These are phyloP conservation scores for Candida golubevii DNA, from an alignment of 805 yeast genomes.

Conservation along the genomic window DNA sequence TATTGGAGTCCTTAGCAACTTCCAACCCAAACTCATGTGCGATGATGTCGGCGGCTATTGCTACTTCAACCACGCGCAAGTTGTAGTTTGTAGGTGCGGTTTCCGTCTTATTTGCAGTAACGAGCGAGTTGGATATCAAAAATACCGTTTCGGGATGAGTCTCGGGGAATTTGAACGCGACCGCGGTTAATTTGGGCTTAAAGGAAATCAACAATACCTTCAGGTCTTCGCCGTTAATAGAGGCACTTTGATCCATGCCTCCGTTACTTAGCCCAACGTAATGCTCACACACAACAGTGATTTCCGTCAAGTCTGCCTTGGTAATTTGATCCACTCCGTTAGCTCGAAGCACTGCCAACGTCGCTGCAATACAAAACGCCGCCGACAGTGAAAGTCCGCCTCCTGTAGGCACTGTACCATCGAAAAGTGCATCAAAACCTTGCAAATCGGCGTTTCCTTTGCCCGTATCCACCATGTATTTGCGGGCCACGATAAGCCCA, in stretches of 20 bases:
- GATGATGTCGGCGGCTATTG: slow-evolving; percentile 58
- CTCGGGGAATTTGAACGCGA: slow-evolving; percentile 51
- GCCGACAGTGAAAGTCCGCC: slow-evolving; percentile 71
- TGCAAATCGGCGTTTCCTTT: slow-evolving; percentile 28
- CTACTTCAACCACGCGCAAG: slow-evolving; percentile 67
- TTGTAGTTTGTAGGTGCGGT: slow-evolving; percentile 69
- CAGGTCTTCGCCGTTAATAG: slow-evolving; percentile 55
- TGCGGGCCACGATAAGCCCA: slow-evolving; percentile 57
- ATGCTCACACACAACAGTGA: slow-evolving; percentile 65
- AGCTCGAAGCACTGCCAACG: slow-evolving; percentile 52
- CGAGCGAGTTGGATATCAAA: slow-evolving; percentile 60
- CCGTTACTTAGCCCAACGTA: slow-evolving; percentile 72
- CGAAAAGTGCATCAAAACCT: slow-evolving; percentile 51
- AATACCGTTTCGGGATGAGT: slow-evolving; percentile 44
- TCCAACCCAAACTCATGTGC: slow-evolving; percentile 45
- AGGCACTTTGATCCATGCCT: slow-evolving; percentile 78
- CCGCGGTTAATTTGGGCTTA: slow-evolving; percentile 52
- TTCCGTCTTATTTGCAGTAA: slow-evolving; percentile 60
- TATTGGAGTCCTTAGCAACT: slow-evolving; percentile 46
- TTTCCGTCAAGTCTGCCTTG: slow-evolving; percentile 50
- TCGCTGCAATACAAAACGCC: slow-evolving; percentile 63
- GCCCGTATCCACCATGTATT: slow-evolving; percentile 24
- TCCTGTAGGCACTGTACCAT: slow-evolving; percentile 70
- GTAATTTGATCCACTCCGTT: slow-evolving; percentile 43
- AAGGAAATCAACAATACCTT: slow-evolving; percentile 60